These are phyloP conservation scores for Anthracocystis walkeri DNA, from an alignment of 1,284 basidiomycete genomes.

Conservation along the genomic window DNA sequence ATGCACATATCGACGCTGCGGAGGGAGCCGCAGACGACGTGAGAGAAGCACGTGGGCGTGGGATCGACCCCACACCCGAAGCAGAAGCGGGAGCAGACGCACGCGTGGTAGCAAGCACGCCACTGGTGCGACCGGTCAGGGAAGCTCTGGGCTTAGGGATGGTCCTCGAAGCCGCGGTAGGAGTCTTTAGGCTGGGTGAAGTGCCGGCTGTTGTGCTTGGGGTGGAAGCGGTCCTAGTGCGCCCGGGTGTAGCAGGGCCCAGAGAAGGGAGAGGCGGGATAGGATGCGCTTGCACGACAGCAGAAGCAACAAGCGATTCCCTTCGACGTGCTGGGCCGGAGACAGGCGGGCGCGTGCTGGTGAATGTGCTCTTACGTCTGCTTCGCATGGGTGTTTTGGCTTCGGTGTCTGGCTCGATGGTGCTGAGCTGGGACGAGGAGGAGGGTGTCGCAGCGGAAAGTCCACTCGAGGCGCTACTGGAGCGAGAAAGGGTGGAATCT, in stretches of 20 bases:
- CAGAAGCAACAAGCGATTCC: slow-evolving; percentile 31
- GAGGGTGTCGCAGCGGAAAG: neutral
- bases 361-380: slow-evolving; percentile 46
- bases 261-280: slow-evolving; percentile 33
- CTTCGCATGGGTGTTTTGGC: slow-evolving; percentile 39
- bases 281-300: slow-evolving; percentile 24
- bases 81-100: slow-evolving; percentile 10
- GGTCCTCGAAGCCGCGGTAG: slow-evolving; percentile 18
- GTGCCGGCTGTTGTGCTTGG: neutral
- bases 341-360: slow-evolving; percentile 39
- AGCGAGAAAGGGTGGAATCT: slow-evolving; percentile 11
- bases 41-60: slow-evolving; percentile 31
- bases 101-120: slow-evolving; percentile 18
- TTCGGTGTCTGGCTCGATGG: slow-evolving; percentile 2
- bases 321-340: slow-evolving; percentile 33
- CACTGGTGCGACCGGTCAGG: slow-evolving; percentile 15
- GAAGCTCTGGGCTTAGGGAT: slow-evolving; percentile 27
- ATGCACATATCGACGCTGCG: neutral
- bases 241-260: slow-evolving; percentile 24
- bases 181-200: slow-evolving; percentile 27
- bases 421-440: neutral
- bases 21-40: slow-evolving; percentile 1
- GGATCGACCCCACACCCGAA: slow-evolving; percentile 3
- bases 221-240: slow-evolving; percentile 5
- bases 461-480: slow-evolving; percentile 26